These are phyloP conservation scores for Graphilbum ipis-grandicollis DNA, from an alignment of 2,329 filamentous ascomycete genomes.

Conservation along the genomic window DNA sequence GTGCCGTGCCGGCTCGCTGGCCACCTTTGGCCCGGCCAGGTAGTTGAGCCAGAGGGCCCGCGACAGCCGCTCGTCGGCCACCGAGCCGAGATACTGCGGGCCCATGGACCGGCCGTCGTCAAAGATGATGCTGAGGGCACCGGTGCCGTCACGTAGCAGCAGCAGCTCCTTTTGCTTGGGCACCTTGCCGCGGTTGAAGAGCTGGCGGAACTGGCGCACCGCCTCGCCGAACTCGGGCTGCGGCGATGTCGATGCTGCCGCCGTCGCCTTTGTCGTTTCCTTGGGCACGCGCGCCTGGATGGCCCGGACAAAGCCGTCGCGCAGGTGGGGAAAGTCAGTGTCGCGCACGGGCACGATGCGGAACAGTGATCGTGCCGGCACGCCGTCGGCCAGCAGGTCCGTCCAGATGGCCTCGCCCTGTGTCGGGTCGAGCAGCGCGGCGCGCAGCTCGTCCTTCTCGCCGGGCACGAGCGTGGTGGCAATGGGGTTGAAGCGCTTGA, in stretches of 20 bases:
- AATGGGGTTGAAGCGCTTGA: constrained; percentile 56
- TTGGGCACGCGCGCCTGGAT: constrained; percentile 54
- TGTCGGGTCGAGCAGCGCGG: constrained; percentile 49
- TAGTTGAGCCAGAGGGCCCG: constrained; percentile 81
- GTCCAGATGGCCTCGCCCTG: constrained; percentile 61
- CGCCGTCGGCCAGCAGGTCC: constrained; percentile 44
- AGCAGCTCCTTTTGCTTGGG: constrained; percentile 67
- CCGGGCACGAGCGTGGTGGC: constrained; percentile 70
- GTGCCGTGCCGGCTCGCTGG: constrained; percentile 63
- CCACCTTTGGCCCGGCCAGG: constrained; percentile 70
- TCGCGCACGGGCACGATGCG: constrained; percentile 80
- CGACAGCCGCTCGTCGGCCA: constrained; percentile 65
- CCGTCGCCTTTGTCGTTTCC: constrained; percentile 12
- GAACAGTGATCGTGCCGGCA: constrained; percentile 56
- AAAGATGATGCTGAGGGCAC: constrained; percentile 51
- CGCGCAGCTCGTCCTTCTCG: constrained; percentile 60
- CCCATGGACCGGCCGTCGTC: constrained; percentile 30
- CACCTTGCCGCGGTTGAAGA: constrained; percentile 70
- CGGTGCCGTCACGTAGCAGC: constrained; percentile 47
- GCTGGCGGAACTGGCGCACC: constrained; percentile 58
- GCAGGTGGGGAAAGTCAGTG: constrained; percentile 83
- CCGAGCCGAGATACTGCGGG: constrained; percentile 45
- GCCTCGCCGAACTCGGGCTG: constrained; percentile 46
- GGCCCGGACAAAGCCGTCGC: constrained; percentile 79
- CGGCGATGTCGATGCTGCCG: constrained; percentile 7